These are phyloP conservation scores for Glarea lozoyensis DNA, from an alignment of 495 filamentous ascomycete genomes.

Conservation along the genomic window DNA sequence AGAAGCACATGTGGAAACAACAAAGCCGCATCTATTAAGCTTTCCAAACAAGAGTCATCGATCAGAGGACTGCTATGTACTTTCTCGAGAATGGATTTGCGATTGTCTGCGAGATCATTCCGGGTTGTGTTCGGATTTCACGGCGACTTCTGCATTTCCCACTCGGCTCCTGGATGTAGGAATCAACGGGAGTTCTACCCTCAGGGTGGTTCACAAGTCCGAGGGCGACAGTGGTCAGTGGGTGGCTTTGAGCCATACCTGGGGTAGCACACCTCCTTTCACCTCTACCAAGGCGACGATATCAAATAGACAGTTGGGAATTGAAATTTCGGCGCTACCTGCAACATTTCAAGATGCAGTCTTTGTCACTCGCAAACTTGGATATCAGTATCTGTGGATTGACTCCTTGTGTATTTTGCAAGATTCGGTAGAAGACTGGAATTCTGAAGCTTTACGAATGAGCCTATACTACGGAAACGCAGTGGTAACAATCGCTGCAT, in stretches of 20 bases:
- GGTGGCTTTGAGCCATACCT: slow-evolving; percentile 20
- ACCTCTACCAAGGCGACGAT: slow-evolving; percentile 6
- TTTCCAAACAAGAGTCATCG: too few relatives aligned
- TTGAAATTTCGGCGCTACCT: slow-evolving; percentile 9
- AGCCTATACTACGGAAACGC: slow-evolving; percentile 16
- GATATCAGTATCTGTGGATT: slow-evolving; percentile 23
- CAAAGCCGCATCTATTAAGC: too few relatives aligned
- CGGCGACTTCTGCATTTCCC: too few relatives aligned
- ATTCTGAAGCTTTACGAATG: slow-evolving; percentile 16
- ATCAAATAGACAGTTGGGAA: slow-evolving; percentile 1
- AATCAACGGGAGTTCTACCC: too few relatives aligned
- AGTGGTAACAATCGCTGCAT: slow-evolving; percentile 12
- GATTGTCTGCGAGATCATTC: too few relatives aligned
- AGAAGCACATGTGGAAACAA: too few relatives aligned
- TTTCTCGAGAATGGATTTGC: too few relatives aligned
- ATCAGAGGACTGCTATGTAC: too few relatives aligned
- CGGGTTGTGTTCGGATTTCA: too few relatives aligned
- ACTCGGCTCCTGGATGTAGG: too few relatives aligned
- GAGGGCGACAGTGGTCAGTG: slow-evolving; percentile 9
- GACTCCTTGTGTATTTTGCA: slow-evolving; percentile 25
- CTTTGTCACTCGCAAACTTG: slow-evolving; percentile 13
- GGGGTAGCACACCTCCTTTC: slow-evolving; percentile 16
- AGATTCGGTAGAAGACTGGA: slow-evolving; percentile 18
- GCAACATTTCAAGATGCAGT: slow-evolving; percentile 19
- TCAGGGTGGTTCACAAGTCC: too few relatives aligned